Percentiles rank a stretch among this genome's conserved stretches.
Conservation (phyloP, 2,329 filamentous ascomycete genomes). For the Aspergillus sp. region DNA sequence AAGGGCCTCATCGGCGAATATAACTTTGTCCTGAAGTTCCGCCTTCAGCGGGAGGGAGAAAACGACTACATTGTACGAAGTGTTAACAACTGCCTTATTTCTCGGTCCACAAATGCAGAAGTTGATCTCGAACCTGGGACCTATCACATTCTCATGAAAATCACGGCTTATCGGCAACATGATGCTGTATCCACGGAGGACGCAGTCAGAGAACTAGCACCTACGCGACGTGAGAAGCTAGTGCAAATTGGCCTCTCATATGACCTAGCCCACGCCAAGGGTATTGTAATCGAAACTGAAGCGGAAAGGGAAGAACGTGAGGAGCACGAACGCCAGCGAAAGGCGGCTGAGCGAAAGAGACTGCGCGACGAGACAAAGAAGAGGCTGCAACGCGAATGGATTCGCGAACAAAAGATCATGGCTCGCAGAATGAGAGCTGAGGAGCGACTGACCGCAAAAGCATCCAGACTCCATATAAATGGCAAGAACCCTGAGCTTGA, state of each 20-base stretch:
- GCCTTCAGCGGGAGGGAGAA: conserved; percentile 60
- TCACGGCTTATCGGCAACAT: conserved; percentile 66
- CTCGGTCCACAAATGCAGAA: conserved; percentile 74
- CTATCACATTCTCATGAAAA: conserved; percentile 74
- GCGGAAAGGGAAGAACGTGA: conserved; percentile 35
- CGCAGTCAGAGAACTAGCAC: conserved; percentile 65
- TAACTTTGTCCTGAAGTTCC: conserved; percentile 58
- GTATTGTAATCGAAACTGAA: conserved; percentile 40
- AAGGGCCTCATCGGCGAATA: conserved; percentile 58
- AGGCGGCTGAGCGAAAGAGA: conserved; percentile 35
- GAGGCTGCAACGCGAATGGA: conserved; percentile 42
- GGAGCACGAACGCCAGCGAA: conserved; percentile 37
- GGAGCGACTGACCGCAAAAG: conserved; percentile 25
- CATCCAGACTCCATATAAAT: conserved; percentile 6
- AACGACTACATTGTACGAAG: conserved; percentile 60
- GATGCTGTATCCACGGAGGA: conserved; percentile 61
- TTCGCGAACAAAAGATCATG: conserved; percentile 38
- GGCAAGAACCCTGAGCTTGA: background rate
- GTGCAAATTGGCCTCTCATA: conserved; percentile 49
- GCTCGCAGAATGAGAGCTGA: conserved; percentile 29
- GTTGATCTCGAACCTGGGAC: conserved; percentile 71
- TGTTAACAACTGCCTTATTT: conserved; percentile 61
- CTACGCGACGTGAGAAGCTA: conserved; percentile 69
- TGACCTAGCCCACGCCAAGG: conserved; percentile 49
- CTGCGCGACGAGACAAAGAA: conserved; percentile 39